phyloP scores from a whole-genome alignment of 352 stramenopile species.

The Thraustotheca clavata region DNA sequence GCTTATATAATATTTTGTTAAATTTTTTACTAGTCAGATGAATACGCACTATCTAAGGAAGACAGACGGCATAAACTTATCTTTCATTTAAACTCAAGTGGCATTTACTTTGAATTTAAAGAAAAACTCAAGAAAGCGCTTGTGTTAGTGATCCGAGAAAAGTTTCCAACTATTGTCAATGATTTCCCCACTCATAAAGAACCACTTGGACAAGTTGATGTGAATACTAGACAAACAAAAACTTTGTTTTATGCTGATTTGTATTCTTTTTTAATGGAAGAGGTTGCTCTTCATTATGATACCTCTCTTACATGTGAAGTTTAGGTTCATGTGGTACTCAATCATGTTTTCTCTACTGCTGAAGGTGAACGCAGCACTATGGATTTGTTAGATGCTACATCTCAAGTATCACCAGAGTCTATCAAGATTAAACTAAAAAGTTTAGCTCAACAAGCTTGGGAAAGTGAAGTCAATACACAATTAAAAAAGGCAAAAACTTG shows the following conservation, averaged over 20 bases:
- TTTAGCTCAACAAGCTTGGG: conserved; percentile 42
- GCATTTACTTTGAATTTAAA: conserved; percentile 73
- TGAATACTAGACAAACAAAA: conserved; percentile 5
- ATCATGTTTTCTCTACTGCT: conserved; percentile 42
- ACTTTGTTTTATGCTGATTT: conserved; percentile 53
- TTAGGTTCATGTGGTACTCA: conserved; percentile 41
- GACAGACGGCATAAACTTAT: conserved; percentile 67
- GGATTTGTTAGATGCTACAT: neutral
- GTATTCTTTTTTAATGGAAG: conserved; percentile 63
- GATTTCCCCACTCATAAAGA: neutral
- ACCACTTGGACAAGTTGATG: neutral
- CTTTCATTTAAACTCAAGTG: conserved; percentile 67
- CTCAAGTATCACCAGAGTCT: neutral
- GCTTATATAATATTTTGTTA: neutral
- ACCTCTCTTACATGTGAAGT: neutral
- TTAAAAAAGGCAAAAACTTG: conserved; percentile 51
- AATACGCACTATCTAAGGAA: conserved; percentile 29
- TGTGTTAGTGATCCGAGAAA: conserved; percentile 58
- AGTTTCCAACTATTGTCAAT: conserved; percentile 29
- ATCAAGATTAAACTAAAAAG: neutral
- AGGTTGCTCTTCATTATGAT: conserved; percentile 25
- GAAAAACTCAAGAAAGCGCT: conserved; percentile 76
- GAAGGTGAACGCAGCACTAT: neutral
- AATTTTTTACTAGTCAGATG: neutral
- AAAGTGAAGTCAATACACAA: conserved; percentile 64